Percentiles rank a stretch among this genome's conserved stretches.
phyloP scores from a whole-genome alignment of 2,329 filamentous ascomycete species.

The Aureobasidium sp. region DNA sequence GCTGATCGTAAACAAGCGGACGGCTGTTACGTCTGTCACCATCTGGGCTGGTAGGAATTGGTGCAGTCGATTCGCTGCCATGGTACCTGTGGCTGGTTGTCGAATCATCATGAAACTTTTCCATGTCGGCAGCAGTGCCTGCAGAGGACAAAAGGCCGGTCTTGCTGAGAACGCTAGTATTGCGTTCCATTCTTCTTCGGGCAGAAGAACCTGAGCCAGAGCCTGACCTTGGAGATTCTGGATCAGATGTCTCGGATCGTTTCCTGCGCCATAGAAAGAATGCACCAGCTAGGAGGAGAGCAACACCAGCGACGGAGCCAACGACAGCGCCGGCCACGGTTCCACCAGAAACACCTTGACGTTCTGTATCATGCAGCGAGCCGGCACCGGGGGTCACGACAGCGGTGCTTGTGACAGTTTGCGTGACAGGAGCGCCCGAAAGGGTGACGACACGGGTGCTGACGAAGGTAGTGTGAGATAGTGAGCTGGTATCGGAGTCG shows the following conservation, averaged over 20 bases:
- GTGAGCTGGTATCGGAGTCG: constrained; percentile 16
- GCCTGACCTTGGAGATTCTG: constrained; percentile 8
- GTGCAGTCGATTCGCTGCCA: constrained; percentile 24
- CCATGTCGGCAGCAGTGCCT: constrained; percentile 22
- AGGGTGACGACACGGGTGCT: constrained; percentile 36
- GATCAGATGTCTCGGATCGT: constrained; percentile 19
- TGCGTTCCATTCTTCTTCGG: constrained; percentile 26
- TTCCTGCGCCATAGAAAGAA: constrained; percentile 37
- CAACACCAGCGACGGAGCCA: constrained; percentile 34
- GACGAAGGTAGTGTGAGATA: constrained; percentile 27
- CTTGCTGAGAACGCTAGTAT: constrained; percentile 43
- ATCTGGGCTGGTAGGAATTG: constrained; percentile 24
- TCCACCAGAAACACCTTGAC: constrained; percentile 31
- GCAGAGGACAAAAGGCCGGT: constrained; percentile 36
- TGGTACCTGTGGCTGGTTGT: constrained; percentile 21
- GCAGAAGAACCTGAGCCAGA: constrained; percentile 10
- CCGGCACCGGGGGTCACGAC: constrained; percentile 22
- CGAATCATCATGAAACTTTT: constrained; percentile 23
- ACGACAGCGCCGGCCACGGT: constrained; percentile 43
- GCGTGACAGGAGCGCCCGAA: constrained; percentile 37
- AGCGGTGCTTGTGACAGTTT: constrained; percentile 38
- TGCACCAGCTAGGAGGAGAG: constrained; percentile 30
- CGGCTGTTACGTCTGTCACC: constrained; percentile 33
- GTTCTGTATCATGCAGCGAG: constrained; percentile 16
- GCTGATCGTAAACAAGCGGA: constrained; percentile 42